A percentile compares a stretch with the other conserved stretches of the same genome.
Evolutionary conservation across 208 protist species (phyloP).

Genomic region (Tritrichomonas foetus): DNA sequence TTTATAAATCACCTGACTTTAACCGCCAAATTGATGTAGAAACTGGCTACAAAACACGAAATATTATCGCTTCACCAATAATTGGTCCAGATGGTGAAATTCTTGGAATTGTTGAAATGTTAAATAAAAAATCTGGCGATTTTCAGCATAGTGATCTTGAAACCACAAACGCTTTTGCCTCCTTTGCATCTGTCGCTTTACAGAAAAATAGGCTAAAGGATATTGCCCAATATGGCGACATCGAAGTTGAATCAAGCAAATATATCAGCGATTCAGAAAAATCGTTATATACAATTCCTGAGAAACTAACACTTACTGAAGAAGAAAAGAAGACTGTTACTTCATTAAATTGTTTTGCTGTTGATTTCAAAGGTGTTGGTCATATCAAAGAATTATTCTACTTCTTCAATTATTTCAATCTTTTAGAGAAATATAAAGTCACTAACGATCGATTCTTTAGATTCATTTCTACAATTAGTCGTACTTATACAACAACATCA

Average conservation of each 20-base stretch:
- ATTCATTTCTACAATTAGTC: conserved; percentile 33
- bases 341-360: not conserved
- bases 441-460: not conserved
- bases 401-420: conserved; percentile 11
- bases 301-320: not conserved
- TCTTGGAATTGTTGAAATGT: conserved; percentile 3
- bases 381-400: not conserved
- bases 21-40: not conserved
- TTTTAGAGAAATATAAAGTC: conserved; percentile 42
- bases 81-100: not conserved
- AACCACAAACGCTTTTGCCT: not conserved
- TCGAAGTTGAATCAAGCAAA: not conserved
- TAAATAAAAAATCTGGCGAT: not conserved
- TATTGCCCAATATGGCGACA: not conserved
- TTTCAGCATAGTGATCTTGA: not conserved
- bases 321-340: not conserved
- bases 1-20: not conserved
- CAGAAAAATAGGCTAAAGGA: not conserved
- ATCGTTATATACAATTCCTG: not conserved
- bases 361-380: not conserved
- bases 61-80: not conserved
- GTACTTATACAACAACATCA: conserved; percentile 52
- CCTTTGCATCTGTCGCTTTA: not conserved
- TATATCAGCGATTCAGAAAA: not conserved
- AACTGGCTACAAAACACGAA: not conserved